Percentiles rank a stretch among this genome's conserved stretches.
Evolutionary conservation across 2,329 filamentous ascomycete species (phyloP).

Genomic region (Arachnomyces sp.): DNA sequence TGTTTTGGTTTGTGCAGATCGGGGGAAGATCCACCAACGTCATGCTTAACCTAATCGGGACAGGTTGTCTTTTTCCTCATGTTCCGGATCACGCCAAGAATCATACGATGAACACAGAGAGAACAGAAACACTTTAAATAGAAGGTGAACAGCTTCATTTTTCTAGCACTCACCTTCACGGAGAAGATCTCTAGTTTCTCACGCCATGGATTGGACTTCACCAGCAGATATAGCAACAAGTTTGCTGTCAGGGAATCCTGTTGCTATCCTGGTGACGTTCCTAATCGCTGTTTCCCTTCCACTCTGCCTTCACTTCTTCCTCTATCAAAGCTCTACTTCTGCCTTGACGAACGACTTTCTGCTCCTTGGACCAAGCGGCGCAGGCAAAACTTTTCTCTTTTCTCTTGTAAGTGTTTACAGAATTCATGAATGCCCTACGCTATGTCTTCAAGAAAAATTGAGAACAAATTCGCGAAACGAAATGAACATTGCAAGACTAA

Average conservation of each 20-base stretch:
- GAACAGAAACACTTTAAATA: too few relatives aligned
- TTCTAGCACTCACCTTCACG: too few relatives aligned
- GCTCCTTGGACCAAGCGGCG: slow-evolving; percentile 69
- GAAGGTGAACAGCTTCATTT: too few relatives aligned
- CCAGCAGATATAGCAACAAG: slow-evolving; percentile 29
- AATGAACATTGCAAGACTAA: slow-evolving; percentile 32
- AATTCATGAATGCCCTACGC: too few relatives aligned
- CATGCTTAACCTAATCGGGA: too few relatives aligned
- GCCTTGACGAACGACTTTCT: slow-evolving; percentile 67
- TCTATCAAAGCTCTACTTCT: slow-evolving; percentile 58
- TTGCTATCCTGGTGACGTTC: slow-evolving; percentile 57
- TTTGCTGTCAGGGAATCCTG: slow-evolving; percentile 35
- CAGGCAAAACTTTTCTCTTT: slow-evolving; percentile 83
- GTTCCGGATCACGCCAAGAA: too few relatives aligned
- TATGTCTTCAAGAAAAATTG: slow-evolving; percentile 7
- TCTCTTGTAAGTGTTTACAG: slow-evolving; percentile 65
- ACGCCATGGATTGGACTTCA: slow-evolving; percentile 28
- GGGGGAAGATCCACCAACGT: too few relatives aligned
- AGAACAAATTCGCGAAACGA: slow-evolving; percentile 32
- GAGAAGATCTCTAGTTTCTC: too few relatives aligned
- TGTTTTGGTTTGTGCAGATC: too few relatives aligned
- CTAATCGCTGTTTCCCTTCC: slow-evolving; percentile 67
- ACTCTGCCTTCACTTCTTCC: slow-evolving; percentile 65
- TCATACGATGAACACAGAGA: too few relatives aligned
- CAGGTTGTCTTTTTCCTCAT: too few relatives aligned